Evolutionary conservation across 2,329 filamentous ascomycete species (phyloP).

Genomic region (Colletotrichum cordylinicola): DNA sequence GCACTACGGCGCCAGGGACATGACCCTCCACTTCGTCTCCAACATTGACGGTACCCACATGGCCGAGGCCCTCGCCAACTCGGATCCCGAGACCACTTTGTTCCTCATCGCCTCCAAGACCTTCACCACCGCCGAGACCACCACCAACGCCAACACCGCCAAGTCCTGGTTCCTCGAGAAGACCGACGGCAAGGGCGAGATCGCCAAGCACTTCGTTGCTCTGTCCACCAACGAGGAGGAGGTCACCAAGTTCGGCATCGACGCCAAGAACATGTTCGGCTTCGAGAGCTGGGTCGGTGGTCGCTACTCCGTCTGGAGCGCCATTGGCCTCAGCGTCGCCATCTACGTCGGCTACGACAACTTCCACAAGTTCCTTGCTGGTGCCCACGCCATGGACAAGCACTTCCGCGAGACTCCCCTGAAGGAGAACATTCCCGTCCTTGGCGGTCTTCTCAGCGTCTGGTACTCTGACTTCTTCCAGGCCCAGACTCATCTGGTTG

Average conservation of each 20-base stretch:
- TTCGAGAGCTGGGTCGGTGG: slow-evolving; percentile 99
- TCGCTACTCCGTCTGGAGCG: slow-evolving; percentile 98
- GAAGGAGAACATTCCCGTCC: slow-evolving; percentile 91
- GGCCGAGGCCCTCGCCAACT: slow-evolving; percentile 86
- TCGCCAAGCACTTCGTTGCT: slow-evolving; percentile 98
- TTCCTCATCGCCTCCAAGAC: slow-evolving; percentile 99
- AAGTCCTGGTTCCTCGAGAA: slow-evolving; percentile 96
- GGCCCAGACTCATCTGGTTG: slow-evolving; percentile 95
- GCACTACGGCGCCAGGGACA: slow-evolving; percentile 84
- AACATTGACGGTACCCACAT: slow-evolving; percentile 99
- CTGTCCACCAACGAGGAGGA: slow-evolving; percentile 95
- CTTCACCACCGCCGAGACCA: slow-evolving; percentile 97
- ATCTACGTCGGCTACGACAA: slow-evolving; percentile 97
- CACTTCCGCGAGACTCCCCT: slow-evolving; percentile 93
- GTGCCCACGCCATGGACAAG: slow-evolving; percentile 97
- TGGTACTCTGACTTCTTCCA: slow-evolving; percentile 99
- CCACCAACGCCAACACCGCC: slow-evolving; percentile 95
- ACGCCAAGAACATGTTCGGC: slow-evolving; percentile 99
- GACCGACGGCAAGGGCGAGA: slow-evolving; percentile 77
- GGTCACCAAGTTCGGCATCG: slow-evolving; percentile 98
- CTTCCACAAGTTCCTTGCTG: slow-evolving; percentile 94
- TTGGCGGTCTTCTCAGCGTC: slow-evolving; percentile 92
- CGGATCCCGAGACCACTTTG: slow-evolving; percentile 96
- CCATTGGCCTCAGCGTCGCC: slow-evolving; percentile 92
- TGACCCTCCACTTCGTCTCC: slow-evolving; percentile 97